Conservation (phyloP, 2,329 filamentous ascomycete species). For the Penicillium sp. region DNA sequence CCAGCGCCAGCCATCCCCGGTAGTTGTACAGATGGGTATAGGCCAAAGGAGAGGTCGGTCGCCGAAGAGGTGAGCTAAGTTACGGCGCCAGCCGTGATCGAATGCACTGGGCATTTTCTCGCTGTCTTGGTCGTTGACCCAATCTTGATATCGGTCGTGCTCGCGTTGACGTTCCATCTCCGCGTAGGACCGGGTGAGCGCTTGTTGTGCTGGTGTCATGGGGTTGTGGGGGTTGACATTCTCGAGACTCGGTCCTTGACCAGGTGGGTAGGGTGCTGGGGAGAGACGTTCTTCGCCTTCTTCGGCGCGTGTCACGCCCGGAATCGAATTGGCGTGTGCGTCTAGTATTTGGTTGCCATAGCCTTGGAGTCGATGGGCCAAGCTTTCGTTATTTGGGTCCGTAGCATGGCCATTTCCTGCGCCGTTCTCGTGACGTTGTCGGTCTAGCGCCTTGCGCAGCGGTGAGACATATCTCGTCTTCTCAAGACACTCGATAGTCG, state of each 20-base stretch:
- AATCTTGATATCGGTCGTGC: slow-evolving; percentile 73
- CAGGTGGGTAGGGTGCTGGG: slow-evolving; percentile 36
- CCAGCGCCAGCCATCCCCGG: slow-evolving; percentile 93
- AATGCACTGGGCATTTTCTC: slow-evolving; percentile 91
- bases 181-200: slow-evolving; percentile 55
- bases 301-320: slow-evolving; percentile 78
- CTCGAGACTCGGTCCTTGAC: slow-evolving; percentile 18
- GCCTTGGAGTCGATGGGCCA: slow-evolving; percentile 58
- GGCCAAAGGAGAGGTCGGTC: slow-evolving; percentile 74
- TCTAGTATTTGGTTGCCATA: slow-evolving; percentile 78
- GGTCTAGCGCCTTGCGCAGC: slow-evolving; percentile 72
- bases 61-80: slow-evolving; percentile 83
- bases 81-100: slow-evolving; percentile 81
- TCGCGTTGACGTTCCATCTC: slow-evolving; percentile 69
- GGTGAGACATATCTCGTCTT: slow-evolving; percentile 93
- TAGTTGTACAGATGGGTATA: slow-evolving; percentile 82
- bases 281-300: slow-evolving; percentile 72
- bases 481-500: slow-evolving; percentile 94
- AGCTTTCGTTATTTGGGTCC: slow-evolving; percentile 41
- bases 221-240: slow-evolving; percentile 14
- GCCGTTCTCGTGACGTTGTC: slow-evolving; percentile 62
- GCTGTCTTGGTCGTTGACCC: slow-evolving; percentile 88
- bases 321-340: slow-evolving; percentile 80
- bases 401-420: slow-evolving; percentile 41
- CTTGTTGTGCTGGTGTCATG: slow-evolving; percentile 54